These are phyloP conservation scores for Lasiosphaeris hirsuta DNA, from an alignment of 495 filamentous ascomycete species.

Conservation along the genomic window DNA sequence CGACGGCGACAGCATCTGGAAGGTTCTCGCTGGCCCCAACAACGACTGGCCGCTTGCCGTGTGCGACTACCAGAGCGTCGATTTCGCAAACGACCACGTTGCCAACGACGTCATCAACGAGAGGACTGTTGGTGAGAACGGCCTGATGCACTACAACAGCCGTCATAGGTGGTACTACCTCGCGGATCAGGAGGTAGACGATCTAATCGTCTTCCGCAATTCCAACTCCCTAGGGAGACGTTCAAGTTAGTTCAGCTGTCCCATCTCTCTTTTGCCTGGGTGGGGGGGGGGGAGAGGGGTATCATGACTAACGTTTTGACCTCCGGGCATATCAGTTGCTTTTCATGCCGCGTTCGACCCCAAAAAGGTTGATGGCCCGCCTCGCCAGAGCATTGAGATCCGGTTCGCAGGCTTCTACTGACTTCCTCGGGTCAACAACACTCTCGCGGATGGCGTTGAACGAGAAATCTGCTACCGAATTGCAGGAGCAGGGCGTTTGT, in stretches of 20 bases:
- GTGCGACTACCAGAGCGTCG: not conserved
- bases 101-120: conserved; percentile 1
- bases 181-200: not conserved
- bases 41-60: conserved; percentile 9
- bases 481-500: no score
- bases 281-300: no score
- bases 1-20: not conserved
- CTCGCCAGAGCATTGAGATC: conserved; percentile 1
- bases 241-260: not conserved
- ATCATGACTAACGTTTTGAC: not conserved
- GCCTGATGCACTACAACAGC: not conserved
- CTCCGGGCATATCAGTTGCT: not conserved
- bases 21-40: conserved; percentile 1
- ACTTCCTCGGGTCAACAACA: no score
- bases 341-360: conserved; percentile 3
- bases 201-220: conserved; percentile 3
- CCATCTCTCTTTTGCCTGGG: no score
- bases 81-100: not conserved
- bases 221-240: conserved; percentile 1
- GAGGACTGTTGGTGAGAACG: not conserved
- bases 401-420: conserved; percentile 3
- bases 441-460: no score
- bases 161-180: conserved; percentile 5
- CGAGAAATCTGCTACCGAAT: no score
- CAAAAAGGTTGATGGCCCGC: not conserved